These are phyloP conservation scores for Lodderomyces orthopsilosis DNA, from an alignment of 1,139 yeast species.

Conservation along the genomic window DNA sequence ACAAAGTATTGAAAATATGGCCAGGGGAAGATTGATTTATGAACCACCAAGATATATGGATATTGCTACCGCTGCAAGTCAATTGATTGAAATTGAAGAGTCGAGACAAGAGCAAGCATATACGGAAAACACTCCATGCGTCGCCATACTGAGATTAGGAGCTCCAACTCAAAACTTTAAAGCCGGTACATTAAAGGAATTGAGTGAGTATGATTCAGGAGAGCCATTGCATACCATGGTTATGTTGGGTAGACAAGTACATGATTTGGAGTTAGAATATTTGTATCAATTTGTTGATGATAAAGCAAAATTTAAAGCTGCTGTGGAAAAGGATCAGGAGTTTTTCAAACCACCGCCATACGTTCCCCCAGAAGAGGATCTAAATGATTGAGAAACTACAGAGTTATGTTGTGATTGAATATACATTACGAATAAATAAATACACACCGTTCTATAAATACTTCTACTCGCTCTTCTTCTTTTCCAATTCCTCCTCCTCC, in stretches of 20 bases:
- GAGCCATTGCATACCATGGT: conserved; percentile 92
- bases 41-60: conserved; percentile 98
- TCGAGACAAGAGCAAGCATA: conserved; percentile 70
- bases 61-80: conserved; percentile 84
- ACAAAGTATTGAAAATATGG: conserved; percentile 91
- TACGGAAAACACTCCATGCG: conserved; percentile 85
- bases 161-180: conserved; percentile 78
- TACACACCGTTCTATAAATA: background rate
- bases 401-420: background rate
- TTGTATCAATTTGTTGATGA: conserved; percentile 74
- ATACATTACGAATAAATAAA: background rate
- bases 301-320: conserved; percentile 53
- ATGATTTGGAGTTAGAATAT: conserved; percentile 87
- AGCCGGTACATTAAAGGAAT: conserved; percentile 76
- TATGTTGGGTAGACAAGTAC: conserved; percentile 89
- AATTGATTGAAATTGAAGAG: conserved; percentile 84
- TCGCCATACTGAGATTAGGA: conserved; percentile 89
- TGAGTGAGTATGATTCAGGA: conserved; percentile 83
- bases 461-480: conserved; percentile 12
- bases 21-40: conserved; percentile 85
- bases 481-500: conserved; percentile 1
- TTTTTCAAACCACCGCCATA: conserved; percentile 62
- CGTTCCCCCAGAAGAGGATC: conserved; percentile 37
- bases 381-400: conserved; percentile 13
- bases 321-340: conserved; percentile 70